Base-by-base conservation (phyloP, 352 stramenopile genomes). In the Phytophthora europaea region DNA sequence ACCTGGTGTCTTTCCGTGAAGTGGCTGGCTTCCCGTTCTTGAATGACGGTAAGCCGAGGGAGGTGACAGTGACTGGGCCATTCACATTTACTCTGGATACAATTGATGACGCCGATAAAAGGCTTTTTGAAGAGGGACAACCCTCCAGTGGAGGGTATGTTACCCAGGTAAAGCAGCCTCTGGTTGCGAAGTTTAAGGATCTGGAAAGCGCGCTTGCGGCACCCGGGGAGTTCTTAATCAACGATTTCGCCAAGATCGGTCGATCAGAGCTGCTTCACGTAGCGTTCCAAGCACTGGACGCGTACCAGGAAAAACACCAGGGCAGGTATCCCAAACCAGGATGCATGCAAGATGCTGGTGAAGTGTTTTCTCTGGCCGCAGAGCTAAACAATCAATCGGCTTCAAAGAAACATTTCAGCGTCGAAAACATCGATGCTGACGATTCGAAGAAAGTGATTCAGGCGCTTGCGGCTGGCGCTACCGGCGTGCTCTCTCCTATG, bases 201-300 rank as follows among this genome's bases (percentile, higher is more conserved):
- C 84, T 99, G 48, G 76, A 77, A 28, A 91, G 94, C 54, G 89
- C 96, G 12, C 80, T 99, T 36, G 79, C 68, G 1, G 73, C 92
- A 7, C 97, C 96, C n/a, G 96, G 95, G 10, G 96, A 99, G 52
- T 98, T 99, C 56, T 92, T 99, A 72, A 88, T 99, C 65, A 99
- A 87, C 28, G 98, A 99, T 64, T 99, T 99, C 82, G 97, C 97
- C 36, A 99, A 99, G 79, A 86, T 99, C 62, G 97, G 97, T 65
- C 95, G 97, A 26, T 87, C 92, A 0, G 88, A 96, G 64, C 75
- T 96, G 48, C 89, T 99, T 16, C 96, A 99, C 73, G 34, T 98
- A 51, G 93, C 89, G 2, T 96, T 98, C 71, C 87, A 93, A 54
- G 95, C 85, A 5, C 78, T 99, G 15, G 89, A 98, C 66, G 79